These are phyloP conservation scores for Mortierella sp. DNA, from an alignment of 371 early-diverging fungal genomes.

Conservation along the genomic window DNA sequence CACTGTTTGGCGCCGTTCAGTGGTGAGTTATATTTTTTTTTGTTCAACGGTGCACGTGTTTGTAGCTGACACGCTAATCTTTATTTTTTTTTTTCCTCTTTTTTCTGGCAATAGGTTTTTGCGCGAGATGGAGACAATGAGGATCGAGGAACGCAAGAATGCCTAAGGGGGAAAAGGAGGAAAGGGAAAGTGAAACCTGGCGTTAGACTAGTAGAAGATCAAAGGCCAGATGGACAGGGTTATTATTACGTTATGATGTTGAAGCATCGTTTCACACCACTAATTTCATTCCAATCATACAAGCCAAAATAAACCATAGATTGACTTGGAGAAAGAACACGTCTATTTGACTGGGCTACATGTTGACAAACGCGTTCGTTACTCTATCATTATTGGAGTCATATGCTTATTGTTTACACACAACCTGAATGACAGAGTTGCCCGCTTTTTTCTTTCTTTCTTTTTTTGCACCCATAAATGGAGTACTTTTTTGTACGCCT, in stretches of 20 bases:
- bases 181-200: background rate
- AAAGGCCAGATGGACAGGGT: background rate
- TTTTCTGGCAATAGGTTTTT: conserved; percentile 33
- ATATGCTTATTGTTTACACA: background rate
- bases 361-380: too few relatives aligned
- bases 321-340: too few relatives aligned
- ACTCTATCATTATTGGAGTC: too few relatives aligned
- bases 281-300: background rate
- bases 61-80: background rate
- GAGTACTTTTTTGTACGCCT: background rate
- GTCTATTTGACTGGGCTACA: too few relatives aligned
- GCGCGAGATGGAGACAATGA: conserved; percentile 54
- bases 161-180: background rate
- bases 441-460: conserved; percentile 2
- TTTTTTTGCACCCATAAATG: background rate
- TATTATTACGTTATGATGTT: conserved; percentile 2
- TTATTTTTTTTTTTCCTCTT: background rate
- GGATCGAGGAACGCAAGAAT: conserved; percentile 43
- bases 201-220: too few relatives aligned
- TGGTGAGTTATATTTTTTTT: conserved; percentile 23
- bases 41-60: background rate
- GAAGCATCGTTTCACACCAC: conserved; percentile 4
- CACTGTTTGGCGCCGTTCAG: conserved; percentile 41
- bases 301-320: background rate
- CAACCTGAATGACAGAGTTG: background rate